A percentile compares a stretch with the other conserved stretches of the same genome.
These are phyloP conservation scores for Xanthoparmelia taractica DNA, from an alignment of 495 filamentous ascomycete species.

Conservation along the genomic window DNA sequence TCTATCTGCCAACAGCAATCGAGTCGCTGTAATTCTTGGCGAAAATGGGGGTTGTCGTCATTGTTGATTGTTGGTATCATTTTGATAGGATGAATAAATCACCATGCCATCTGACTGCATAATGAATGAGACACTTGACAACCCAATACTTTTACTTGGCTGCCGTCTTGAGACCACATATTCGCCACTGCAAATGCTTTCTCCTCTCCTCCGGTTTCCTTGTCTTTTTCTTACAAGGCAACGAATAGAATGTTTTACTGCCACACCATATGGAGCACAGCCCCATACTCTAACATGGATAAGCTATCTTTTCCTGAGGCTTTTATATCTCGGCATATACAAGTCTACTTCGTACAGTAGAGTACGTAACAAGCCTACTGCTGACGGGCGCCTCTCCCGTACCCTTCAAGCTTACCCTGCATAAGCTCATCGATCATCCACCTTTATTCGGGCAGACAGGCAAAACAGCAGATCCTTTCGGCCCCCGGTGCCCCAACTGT, in stretches of 20 bases:
- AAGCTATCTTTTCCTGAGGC: background rate
- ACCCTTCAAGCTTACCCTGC: constrained; percentile 17
- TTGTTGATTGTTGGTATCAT: background rate
- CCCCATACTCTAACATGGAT: constrained; percentile 2
- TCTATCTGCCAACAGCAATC: background rate
- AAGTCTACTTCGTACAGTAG: too few relatives aligned
- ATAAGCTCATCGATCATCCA: constrained; percentile 19
- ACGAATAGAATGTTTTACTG: constrained; percentile 3
- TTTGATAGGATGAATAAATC: background rate
- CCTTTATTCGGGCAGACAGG: constrained; percentile 4
- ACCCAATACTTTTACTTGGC: too few relatives aligned
- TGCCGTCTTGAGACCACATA: too few relatives aligned
- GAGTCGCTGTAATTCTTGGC: background rate
- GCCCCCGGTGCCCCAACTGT: constrained; percentile 1
- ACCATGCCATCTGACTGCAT: background rate
- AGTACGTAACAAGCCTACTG: background rate
- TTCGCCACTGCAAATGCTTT: constrained; percentile 1
- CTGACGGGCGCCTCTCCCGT: constrained; percentile 7
- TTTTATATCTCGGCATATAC: constrained; percentile 1
- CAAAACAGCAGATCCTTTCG: constrained; percentile 6
- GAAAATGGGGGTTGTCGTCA: background rate
- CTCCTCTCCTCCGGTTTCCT: too few relatives aligned
- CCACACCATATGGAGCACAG: constrained; percentile 10
- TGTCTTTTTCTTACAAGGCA: too few relatives aligned
- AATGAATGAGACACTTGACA: background rate